phyloP scores from a whole-genome alignment of 805 yeast species.

The Candida suzukii region DNA sequence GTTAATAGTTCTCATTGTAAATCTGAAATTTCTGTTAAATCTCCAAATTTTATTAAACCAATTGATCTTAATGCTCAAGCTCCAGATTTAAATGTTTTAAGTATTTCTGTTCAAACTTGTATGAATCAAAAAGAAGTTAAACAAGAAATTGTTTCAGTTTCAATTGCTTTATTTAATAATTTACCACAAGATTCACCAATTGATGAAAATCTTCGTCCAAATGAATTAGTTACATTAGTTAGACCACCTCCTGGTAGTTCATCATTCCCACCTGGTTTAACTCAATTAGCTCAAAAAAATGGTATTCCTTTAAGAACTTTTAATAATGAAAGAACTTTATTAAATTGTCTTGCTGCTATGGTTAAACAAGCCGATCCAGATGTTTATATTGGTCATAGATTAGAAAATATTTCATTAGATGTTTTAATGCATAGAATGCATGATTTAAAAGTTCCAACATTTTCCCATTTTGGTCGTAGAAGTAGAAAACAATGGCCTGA shows the following conservation, averaged over 20 bases:
- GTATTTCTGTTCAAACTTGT: slow-evolving; percentile 73
- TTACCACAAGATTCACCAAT: slow-evolving; percentile 72
- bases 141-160: slow-evolving; percentile 84
- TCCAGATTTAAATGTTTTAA: slow-evolving; percentile 68
- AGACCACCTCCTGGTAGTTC: slow-evolving; percentile 67
- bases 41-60: slow-evolving; percentile 43
- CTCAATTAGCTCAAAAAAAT: slow-evolving; percentile 49
- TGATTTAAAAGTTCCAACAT: slow-evolving; percentile 63
- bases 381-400: slow-evolving; percentile 78
- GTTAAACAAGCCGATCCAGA: slow-evolving; percentile 82
- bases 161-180: slow-evolving; percentile 63
- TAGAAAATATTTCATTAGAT: slow-evolving; percentile 74
- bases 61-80: slow-evolving; percentile 33
- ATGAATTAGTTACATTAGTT: slow-evolving; percentile 61
- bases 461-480: slow-evolving; percentile 82
- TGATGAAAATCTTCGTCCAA: slow-evolving; percentile 52
- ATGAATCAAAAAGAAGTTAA: slow-evolving; percentile 67
- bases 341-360: slow-evolving; percentile 67
- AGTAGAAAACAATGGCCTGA: slow-evolving; percentile 74
- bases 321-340: slow-evolving; percentile 66
- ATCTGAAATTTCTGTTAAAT: slow-evolving; percentile 57
- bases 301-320: slow-evolving; percentile 48
- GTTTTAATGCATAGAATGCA: slow-evolving; percentile 76
- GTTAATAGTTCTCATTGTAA: slow-evolving; percentile 73
- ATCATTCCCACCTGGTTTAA: slow-evolving; percentile 76